Percentiles rank a stretch among this genome's conserved stretches.
phyloP scores from a whole-genome alignment of 2,329 filamentous ascomycete species.

The Venturia pyrina region DNA sequence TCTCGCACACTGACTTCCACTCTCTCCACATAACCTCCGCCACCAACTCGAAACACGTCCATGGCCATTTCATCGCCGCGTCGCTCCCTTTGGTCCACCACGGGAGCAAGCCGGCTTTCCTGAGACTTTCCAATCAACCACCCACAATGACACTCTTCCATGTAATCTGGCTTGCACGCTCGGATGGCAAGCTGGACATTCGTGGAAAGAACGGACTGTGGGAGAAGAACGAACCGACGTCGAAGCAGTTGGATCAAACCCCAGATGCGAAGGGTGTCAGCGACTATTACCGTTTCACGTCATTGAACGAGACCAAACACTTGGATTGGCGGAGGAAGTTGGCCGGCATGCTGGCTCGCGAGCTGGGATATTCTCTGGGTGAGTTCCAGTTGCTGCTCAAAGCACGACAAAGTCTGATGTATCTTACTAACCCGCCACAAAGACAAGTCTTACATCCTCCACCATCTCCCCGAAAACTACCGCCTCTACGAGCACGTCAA shows the following conservation, averaged over 20 bases:
- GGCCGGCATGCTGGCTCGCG: slow-evolving; percentile 46
- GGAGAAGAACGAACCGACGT: slow-evolving; percentile 41
- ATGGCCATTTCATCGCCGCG: not conserved
- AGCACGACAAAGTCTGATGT: not conserved
- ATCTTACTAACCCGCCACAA: not conserved
- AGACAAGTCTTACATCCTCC: slow-evolving; percentile 40
- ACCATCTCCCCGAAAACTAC: slow-evolving; percentile 46
- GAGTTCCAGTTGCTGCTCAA: not conserved
- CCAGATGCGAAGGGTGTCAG: slow-evolving; percentile 42
- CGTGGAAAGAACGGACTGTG: slow-evolving; percentile 36
- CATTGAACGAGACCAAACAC: slow-evolving; percentile 41
- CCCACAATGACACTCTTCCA: slow-evolving; percentile 35
- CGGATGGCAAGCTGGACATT: slow-evolving; percentile 40
- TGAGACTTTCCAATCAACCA: not conserved
- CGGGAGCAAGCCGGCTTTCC: not conserved
- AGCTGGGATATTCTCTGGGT: slow-evolving; percentile 27
- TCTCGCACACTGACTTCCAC: no score
- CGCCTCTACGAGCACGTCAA: slow-evolving; percentile 49
- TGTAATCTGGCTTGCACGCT: slow-evolving; percentile 37
- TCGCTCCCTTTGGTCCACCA: no score
- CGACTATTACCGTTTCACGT: slow-evolving; percentile 45
- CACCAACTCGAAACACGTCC: not conserved
- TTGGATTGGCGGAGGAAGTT: slow-evolving; percentile 50
- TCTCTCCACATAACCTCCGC: not conserved
- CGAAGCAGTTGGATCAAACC: slow-evolving; percentile 41